Evolutionary conservation across 2,329 filamentous ascomycete genomes (phyloP).

Genomic region (Penicillium sp.): DNA sequence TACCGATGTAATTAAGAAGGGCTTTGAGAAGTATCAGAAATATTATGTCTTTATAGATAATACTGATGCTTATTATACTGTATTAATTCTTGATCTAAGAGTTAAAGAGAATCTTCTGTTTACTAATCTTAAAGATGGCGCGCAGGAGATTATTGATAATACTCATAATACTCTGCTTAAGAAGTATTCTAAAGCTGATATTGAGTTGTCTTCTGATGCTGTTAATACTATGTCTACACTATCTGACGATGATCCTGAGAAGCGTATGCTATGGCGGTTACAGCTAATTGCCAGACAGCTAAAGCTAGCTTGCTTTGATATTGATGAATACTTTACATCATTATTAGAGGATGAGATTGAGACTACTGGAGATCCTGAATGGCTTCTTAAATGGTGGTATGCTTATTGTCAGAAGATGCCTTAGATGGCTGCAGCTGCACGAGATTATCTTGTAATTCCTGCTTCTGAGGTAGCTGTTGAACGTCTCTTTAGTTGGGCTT

Average conservation of each 20-base stretch:
- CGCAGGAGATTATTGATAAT: constrained; percentile 1
- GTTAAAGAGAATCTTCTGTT: background rate
- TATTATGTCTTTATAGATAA: constrained; percentile 13
- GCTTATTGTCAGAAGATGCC: constrained; percentile 5
- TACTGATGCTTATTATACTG: constrained; percentile 5
- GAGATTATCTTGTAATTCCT: constrained; percentile 19
- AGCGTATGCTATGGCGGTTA: background rate
- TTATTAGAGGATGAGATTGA: too few species aligned
- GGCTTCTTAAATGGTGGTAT: constrained; percentile 15
- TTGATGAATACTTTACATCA: background rate
- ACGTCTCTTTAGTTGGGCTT: constrained; percentile 11
- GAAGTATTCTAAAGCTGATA: background rate
- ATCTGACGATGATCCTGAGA: background rate
- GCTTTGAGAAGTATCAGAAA: constrained; percentile 11
- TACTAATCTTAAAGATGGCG: background rate
- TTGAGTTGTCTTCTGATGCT: background rate
- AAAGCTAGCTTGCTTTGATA: background rate
- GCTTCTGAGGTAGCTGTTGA: constrained; percentile 16
- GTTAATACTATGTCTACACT: too few species aligned
- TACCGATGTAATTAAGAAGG: background rate
- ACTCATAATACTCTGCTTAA: background rate
- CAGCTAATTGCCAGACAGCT: background rate
- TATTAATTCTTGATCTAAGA: constrained; percentile 4
- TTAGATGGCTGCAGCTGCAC: constrained; percentile 14
- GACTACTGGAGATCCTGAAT: background rate